Evolutionary conservation across 441 rosid genomes (phyloP), one percentile per base, ranked within the genome.

Genomic region (Populus hybrid): DNA sequence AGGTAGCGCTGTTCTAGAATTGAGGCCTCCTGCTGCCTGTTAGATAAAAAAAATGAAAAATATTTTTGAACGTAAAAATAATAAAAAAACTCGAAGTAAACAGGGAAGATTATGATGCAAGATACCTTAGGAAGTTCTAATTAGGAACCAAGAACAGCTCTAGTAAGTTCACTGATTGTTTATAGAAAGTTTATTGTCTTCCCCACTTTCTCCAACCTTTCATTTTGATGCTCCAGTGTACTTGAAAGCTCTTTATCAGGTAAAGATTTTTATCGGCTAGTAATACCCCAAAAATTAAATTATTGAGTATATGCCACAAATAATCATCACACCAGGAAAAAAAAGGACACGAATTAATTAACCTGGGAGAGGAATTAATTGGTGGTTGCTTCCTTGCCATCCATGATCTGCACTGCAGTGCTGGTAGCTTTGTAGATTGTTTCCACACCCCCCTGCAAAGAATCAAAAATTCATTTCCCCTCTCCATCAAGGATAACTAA

Each of bases 261-360:
- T 83, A 86, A 11, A 89, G 78, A 30, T 86, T 71, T 75, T 83
- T 86, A 82, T 92, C 94, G 59, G 82, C 87, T 91, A 87, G 90
- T 81, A 40, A 64, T n/a, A 28, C 0, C 30, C 30, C 30, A 1
- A 28, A 28, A 28, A 28, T 28, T 35, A 8, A 10, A 20, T 59
- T n/a, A 7, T 0, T 57, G 3, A 3, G 20, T 18, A 70, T 36
- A n/a, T 36, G 14, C 16, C 18, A 20, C 65, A 8, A 36, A 35
- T 20, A 70, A 46, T 8, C 2, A 4, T 9, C 11, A 4, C 1
- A 2, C 0, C 0, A 10, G 30, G n/a, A 8, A 2, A 69, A 59
- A 1, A 24, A 23, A 16, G 40, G 3, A 2, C 30, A 28, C 0
- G 30, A 28, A 28, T 28, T 28, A 28, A 28, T 28, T 28, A 57